Evolutionary conservation across 2,329 filamentous ascomycete genomes (phyloP).

Genomic region (Xylariaceae sp.): DNA sequence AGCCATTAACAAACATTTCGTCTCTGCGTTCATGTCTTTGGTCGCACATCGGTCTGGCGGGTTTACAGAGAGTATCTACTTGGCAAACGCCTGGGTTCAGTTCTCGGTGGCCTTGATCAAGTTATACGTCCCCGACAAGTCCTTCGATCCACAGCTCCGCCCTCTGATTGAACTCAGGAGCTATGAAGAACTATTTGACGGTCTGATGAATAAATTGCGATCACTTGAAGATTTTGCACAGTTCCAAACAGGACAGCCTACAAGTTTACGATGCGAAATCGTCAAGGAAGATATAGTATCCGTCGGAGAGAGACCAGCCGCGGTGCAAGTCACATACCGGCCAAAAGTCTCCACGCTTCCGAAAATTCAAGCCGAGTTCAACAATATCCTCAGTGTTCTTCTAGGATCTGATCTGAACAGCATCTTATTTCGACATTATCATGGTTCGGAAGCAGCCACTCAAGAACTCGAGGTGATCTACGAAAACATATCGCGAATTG

Average conservation of each 20-base stretch:
- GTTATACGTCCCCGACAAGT: conserved; percentile 78
- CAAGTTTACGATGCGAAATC: conserved; percentile 60
- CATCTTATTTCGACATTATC: conserved; percentile 33
- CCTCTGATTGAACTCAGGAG: conserved; percentile 60
- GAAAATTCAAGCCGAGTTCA: conserved; percentile 76
- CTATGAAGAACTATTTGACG: conserved; percentile 47
- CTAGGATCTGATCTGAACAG: conserved; percentile 43
- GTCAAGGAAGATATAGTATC: conserved; percentile 56
- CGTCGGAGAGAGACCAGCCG: conserved; percentile 61
- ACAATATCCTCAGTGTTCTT: conserved; percentile 64
- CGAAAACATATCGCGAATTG: conserved; percentile 60
- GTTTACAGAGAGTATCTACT: conserved; percentile 28
- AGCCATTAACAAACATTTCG: conserved; percentile 36
- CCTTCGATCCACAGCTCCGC: conserved; percentile 72
- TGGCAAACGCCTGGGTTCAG: conserved; percentile 65
- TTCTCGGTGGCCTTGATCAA: conserved; percentile 69
- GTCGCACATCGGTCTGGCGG: conserved; percentile 31
- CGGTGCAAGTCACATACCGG: conserved; percentile 62
- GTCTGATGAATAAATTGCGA: conserved; percentile 51
- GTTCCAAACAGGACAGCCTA: conserved; percentile 60
- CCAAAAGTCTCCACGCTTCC: conserved; percentile 62
- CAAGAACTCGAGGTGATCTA: conserved; percentile 47
- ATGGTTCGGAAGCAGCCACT: conserved; percentile 30
- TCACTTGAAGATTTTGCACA: conserved; percentile 61
- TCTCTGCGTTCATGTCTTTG: conserved; percentile 43